Evolutionary conservation across 179 eudicot species (phyloP).

Genomic region (Heliamphora pulchella): DNA sequence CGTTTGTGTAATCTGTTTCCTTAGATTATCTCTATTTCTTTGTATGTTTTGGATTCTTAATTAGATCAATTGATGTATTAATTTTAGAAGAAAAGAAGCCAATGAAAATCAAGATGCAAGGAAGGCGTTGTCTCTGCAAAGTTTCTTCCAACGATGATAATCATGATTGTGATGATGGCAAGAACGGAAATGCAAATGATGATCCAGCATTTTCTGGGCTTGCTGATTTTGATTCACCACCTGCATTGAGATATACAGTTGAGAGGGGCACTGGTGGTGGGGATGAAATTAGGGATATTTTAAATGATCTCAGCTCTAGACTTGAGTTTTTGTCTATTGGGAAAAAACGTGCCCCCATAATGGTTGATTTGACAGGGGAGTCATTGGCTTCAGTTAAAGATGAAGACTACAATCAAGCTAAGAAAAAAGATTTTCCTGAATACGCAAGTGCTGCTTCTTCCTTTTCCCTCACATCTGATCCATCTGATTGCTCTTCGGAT

Average conservation of each 20-base stretch:
- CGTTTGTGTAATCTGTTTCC: background rate
- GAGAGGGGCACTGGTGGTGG: constrained; percentile 32
- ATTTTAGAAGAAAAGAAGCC: constrained; percentile 25
- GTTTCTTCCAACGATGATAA: constrained; percentile 30
- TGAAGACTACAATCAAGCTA: constrained; percentile 20
- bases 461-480: constrained; percentile 31
- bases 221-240: constrained; percentile 58
- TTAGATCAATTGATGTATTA: constrained; percentile 5
- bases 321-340: constrained; percentile 70
- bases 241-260: constrained; percentile 25
- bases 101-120: constrained; percentile 59
- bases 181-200: constrained; percentile 9
- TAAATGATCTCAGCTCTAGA: constrained; percentile 64
- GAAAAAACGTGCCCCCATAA: constrained; percentile 45
- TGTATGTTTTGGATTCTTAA: background rate
- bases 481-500: constrained; percentile 31
- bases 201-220: constrained; percentile 31
- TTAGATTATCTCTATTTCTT: background rate
- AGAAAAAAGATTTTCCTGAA: constrained; percentile 27
- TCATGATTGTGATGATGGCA: constrained; percentile 3
- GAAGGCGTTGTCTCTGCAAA: constrained; percentile 86
- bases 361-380: constrained; percentile 26
- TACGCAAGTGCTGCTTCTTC: constrained; percentile 45
- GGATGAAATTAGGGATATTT: constrained; percentile 73
- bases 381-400: constrained; percentile 16